Percentiles rank a stretch among this genome's conserved stretches.
Evolutionary conservation across 495 filamentous ascomycete species (phyloP).

Genomic region (Jackrogersella multiformis): DNA sequence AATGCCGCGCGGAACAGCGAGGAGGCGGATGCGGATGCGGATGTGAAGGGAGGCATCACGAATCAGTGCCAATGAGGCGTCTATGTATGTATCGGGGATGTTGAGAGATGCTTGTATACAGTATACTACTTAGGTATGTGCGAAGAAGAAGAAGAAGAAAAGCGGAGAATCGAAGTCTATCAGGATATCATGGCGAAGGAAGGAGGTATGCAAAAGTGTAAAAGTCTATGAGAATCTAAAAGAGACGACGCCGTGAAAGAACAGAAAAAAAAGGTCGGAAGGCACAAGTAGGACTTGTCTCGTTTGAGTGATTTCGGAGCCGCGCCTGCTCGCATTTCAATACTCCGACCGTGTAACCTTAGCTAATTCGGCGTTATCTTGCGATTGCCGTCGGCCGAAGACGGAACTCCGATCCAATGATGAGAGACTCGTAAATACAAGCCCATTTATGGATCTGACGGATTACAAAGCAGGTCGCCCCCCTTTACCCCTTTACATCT

Average conservation of each 20-base stretch:
- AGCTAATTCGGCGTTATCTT: not conserved
- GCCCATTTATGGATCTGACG: no score
- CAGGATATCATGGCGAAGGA: conserved; percentile 17
- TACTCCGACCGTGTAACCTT: conserved; percentile 10
- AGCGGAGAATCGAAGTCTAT: conserved; percentile 1
- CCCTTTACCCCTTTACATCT: no score
- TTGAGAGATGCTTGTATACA: not conserved
- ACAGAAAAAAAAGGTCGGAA: not conserved
- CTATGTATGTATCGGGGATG: not conserved
- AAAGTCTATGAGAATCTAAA: not conserved
- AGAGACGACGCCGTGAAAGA: not conserved
- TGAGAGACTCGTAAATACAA: no score
- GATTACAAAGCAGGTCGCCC: no score
- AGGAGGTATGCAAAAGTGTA: not conserved
- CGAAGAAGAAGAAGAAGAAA: no score
- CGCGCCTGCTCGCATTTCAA: conserved; percentile 9
- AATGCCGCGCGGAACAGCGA: conserved; percentile 17
- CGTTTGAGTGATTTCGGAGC: conserved; percentile 21
- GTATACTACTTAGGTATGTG: not conserved
- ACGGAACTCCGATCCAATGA: conserved; percentile 10
- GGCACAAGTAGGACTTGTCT: not conserved
- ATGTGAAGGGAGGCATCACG: conserved; percentile 12
- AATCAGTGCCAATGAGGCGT: not conserved
- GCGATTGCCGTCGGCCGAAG: conserved; percentile 5
- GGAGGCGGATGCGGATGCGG: no score